Conservation (phyloP, 257 asterid species). For the Salvia miltiorrhiza region DNA sequence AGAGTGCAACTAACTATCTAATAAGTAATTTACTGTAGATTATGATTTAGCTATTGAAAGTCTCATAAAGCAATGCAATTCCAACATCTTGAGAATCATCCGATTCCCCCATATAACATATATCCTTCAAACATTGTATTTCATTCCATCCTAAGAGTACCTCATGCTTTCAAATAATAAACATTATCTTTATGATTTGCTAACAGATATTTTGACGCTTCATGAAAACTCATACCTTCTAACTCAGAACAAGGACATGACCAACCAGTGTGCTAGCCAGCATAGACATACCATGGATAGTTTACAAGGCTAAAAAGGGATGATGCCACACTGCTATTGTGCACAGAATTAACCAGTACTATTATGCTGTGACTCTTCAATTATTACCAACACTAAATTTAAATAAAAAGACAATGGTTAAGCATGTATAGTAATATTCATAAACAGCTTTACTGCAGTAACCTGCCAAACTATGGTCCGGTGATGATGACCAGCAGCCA, state of each 20-base stretch:
- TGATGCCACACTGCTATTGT: background rate
- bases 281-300: background rate
- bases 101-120: background rate
- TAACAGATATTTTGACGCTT: background rate
- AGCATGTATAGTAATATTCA: background rate
- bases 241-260: background rate
- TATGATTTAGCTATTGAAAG: background rate
- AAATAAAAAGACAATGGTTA: background rate
- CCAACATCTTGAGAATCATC: background rate
- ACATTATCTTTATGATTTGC: background rate
- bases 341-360: background rate
- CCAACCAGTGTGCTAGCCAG: background rate
- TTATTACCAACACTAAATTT: background rate
- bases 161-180: background rate
- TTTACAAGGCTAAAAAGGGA: background rate
- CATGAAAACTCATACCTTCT: background rate
- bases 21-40: background rate
- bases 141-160: background rate
- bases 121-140: background rate
- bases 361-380: background rate
- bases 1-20: background rate
- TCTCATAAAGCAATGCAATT: background rate
- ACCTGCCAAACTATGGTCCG: conserved; percentile 99
- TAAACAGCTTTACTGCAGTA: conserved; percentile 14
- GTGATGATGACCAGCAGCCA: conserved; percentile 95